These are phyloP conservation scores for Penicillium concentricum DNA, from an alignment of 2,329 filamentous ascomycete species.

Conservation along the genomic window DNA sequence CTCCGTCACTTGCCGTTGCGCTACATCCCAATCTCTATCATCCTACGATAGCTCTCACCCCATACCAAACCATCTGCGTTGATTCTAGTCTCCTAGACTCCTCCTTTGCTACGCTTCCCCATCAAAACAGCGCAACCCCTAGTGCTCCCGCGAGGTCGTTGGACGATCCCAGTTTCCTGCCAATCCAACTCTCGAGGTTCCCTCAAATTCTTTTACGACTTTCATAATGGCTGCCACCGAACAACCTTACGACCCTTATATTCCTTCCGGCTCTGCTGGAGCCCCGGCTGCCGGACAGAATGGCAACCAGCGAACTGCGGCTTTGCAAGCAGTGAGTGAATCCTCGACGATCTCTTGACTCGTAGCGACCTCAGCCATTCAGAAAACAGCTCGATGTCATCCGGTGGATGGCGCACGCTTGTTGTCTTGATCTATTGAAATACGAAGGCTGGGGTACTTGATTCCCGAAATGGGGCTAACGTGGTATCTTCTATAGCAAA, in stretches of 20 bases:
- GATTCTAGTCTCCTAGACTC: neutral
- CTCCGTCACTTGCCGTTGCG: neutral
- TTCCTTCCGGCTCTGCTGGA: conserved; percentile 64
- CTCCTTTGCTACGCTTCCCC: conserved; percentile 1
- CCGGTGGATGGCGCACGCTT: neutral
- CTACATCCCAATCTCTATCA: conserved; percentile 1
- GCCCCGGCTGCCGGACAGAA: conserved; percentile 51
- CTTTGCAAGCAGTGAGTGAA: conserved; percentile 78
- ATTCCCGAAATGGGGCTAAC: conserved; percentile 20
- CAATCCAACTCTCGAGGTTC: conserved; percentile 13
- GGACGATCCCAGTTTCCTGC: conserved; percentile 8
- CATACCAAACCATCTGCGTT: neutral
- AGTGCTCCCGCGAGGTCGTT: conserved; percentile 13
- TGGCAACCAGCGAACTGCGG: conserved; percentile 66
- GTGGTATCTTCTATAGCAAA: conserved; percentile 66
- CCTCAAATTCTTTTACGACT: conserved; percentile 1
- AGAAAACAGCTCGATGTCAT: neutral
- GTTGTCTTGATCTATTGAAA: neutral
- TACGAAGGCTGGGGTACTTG: neutral
- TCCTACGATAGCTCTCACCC: neutral
- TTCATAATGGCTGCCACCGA: conserved; percentile 52
- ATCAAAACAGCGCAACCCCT: conserved; percentile 22
- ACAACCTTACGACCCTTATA: conserved; percentile 83
- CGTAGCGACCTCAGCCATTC: neutral
- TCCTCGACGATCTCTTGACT: conserved; percentile 11